These are phyloP conservation scores for Lentinula sp. DNA, from an alignment of 768 basidiomycete species.

Conservation along the genomic window DNA sequence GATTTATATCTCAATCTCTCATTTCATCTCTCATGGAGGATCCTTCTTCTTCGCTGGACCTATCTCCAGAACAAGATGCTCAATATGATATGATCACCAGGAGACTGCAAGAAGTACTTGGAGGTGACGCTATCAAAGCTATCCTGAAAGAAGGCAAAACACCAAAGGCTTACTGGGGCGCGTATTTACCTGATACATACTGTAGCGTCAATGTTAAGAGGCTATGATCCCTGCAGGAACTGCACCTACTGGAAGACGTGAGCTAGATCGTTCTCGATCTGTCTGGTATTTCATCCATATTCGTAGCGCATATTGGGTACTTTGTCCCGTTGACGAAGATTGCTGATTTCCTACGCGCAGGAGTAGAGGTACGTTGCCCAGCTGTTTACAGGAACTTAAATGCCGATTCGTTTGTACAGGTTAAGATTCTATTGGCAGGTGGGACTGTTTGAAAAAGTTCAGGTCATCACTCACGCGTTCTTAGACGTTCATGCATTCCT, in stretches of 20 bases:
- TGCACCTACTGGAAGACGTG: conserved; percentile 92
- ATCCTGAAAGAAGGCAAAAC: conserved; percentile 72
- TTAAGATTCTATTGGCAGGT: conserved; percentile 81
- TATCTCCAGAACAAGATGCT: conserved; percentile 20
- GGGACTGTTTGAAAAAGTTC: background rate
- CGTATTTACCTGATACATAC: conserved; percentile 20
- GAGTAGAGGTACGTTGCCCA: conserved; percentile 60
- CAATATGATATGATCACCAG: conserved; percentile 83
- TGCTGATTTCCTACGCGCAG: conserved; percentile 90
- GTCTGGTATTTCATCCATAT: background rate
- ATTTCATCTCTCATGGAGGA: conserved; percentile 18
- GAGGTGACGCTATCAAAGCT: conserved; percentile 75
- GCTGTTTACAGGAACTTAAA: background rate
- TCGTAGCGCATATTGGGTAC: conserved; percentile 91
- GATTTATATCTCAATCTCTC: background rate
- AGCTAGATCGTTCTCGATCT: conserved; percentile 23
- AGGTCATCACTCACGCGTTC: background rate
- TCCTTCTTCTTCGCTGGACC: background rate
- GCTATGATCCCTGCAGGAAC: conserved; percentile 50
- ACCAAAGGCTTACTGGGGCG: conserved; percentile 91
- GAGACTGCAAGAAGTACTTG: conserved; percentile 81
- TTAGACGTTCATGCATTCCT: conserved; percentile 94
- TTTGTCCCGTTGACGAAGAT: conserved; percentile 94
- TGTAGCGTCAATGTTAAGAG: conserved; percentile 8
- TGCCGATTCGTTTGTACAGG: conserved; percentile 28